phyloP scores from a whole-genome alignment of 2,329 filamentous ascomycete genomes.

The Cryphonectria japonica region DNA sequence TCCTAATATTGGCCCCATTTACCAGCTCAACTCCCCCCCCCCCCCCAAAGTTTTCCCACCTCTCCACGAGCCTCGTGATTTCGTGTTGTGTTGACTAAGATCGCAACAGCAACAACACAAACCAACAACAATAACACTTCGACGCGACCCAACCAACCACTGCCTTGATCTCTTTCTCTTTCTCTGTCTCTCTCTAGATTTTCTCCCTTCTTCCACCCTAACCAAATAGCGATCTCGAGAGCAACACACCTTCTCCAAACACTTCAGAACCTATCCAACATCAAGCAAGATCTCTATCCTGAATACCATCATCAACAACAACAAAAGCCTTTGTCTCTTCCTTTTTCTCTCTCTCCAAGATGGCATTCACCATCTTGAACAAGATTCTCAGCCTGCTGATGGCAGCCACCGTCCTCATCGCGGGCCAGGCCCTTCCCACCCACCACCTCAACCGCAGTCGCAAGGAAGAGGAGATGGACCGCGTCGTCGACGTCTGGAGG shows the following conservation, averaged over 20 bases:
- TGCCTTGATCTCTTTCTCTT: background rate
- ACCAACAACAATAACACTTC: background rate
- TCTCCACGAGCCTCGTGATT: background rate
- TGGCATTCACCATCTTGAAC: background rate
- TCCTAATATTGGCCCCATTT: background rate
- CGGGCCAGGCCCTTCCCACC: background rate
- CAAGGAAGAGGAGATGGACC: background rate
- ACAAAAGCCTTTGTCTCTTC: background rate
- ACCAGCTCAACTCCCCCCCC: background rate
- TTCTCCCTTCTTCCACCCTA: background rate
- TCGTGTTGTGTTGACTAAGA: background rate
- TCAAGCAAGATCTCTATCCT: background rate
- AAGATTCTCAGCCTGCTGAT: background rate
- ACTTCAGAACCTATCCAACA: background rate
- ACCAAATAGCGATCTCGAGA: background rate
- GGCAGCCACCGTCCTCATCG: constrained; percentile 1
- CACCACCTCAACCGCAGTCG: constrained; percentile 3
- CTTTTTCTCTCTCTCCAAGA: background rate
- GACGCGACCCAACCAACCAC: background rate
- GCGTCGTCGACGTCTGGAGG: background rate
- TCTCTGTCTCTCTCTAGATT: background rate
- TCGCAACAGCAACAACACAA: background rate
- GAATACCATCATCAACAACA: background rate
- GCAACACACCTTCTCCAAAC: background rate
- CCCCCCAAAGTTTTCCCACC: too few relatives aligned